Base-by-base conservation (phyloP, 2,329 filamentous ascomycete species). In the Trichophyton equinum region DNA sequence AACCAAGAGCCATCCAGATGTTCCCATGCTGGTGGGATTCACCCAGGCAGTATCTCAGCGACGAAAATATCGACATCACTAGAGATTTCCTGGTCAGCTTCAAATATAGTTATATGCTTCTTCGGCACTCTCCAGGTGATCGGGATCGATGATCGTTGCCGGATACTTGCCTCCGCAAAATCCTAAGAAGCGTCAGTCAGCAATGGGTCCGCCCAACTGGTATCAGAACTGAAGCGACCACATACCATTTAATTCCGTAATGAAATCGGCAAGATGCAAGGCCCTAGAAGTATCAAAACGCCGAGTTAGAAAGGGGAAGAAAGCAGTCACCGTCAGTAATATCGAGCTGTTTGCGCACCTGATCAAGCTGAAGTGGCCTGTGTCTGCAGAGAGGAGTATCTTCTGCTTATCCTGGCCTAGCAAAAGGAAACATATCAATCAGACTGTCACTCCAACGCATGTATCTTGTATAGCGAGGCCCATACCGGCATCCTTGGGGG, bases 1-100 rank as follows among this genome's bases (percentile, higher is more conserved):
- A 89, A 3, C 79, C 83, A 57, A 99, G 83, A 1, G 94, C 91
- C 38, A 86, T 77, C 82, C 89, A 97, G 60, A 96, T 78, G 68
- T 90, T 87, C 59, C 78, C 79, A 67, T 84, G 79, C 60, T 87
- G 78, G 62, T 80, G 72, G 7, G 87, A 81, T 65, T 87, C 83
- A 64, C 85, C 86, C 64, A 95, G 82, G 74, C 88, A 94, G 81
- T 97, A 97, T 67, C 91, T 89, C 77, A 99, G 83, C 25, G 91
- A 96, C 53, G 91, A 91, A 77, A 97, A 91, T 71, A 99, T 84
- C 72, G 92, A 96, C 87, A 96, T 92, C 74, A 96, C 85, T 78
- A 63, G 42, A 65, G 51, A 20, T 27, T 15, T 18, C 4, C 27
- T 20, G 3, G 56, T 62, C 44, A 59, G 57, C 33, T 36, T 61